Conservation (phyloP, 148 eudicot species). For the Heliosperma pusillum region DNA sequence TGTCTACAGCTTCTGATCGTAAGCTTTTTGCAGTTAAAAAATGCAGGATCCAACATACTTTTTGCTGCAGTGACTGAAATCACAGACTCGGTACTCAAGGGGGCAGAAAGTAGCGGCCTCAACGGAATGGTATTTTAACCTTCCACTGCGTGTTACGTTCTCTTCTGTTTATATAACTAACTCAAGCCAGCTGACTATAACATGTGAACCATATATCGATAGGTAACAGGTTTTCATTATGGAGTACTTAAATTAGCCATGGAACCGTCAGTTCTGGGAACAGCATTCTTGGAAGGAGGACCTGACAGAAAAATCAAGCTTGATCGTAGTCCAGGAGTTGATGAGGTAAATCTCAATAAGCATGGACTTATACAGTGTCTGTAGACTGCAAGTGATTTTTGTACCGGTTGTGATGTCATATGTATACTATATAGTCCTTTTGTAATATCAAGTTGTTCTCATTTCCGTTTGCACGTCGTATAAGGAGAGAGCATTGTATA, state of each 20-base stretch:
- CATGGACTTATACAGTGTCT: background rate
- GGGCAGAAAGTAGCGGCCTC: slow-evolving; percentile 92
- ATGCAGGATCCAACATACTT: slow-evolving; percentile 83
- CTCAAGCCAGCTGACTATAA: slow-evolving; percentile 10
- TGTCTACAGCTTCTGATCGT: slow-evolving; percentile 20
- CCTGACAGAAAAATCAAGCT: slow-evolving; percentile 92
- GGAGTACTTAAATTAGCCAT: slow-evolving; percentile 91
- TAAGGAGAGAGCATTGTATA: too few species aligned
- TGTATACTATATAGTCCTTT: background rate
- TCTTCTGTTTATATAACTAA: slow-evolving; percentile 3
- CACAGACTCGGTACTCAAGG: slow-evolving; percentile 89
- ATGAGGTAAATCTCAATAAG: slow-evolving; percentile 55
- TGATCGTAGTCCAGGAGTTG: slow-evolving; percentile 88
- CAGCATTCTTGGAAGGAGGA: slow-evolving; percentile 95
- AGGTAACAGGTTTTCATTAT: slow-evolving; percentile 92
- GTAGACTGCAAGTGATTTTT: background rate
- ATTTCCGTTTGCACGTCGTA: too few species aligned
- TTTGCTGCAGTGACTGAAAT: slow-evolving; percentile 93
- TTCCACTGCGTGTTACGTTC: background rate
- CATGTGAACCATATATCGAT: slow-evolving; percentile 8
- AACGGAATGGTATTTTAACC: slow-evolving; percentile 74
- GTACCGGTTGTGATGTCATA: background rate
- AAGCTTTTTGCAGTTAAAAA: slow-evolving; percentile 54
- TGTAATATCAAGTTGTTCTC: too few species aligned
- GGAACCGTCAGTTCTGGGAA: slow-evolving; percentile 89